Base-by-base conservation (phyloP, 2,329 filamentous ascomycete genomes). In the Fusarium xyrophilum region DNA sequence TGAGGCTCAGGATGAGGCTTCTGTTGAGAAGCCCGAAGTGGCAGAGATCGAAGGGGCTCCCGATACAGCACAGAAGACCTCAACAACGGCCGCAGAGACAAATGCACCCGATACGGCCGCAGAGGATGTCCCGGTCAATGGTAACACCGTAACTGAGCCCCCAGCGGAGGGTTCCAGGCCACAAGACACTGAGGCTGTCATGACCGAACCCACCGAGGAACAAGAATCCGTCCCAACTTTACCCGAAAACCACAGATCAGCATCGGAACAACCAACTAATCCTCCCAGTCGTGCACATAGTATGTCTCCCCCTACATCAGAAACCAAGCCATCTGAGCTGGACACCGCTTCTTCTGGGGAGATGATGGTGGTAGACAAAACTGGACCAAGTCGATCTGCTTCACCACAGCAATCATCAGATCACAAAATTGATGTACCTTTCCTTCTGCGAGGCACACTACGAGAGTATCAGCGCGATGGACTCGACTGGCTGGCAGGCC, bases 391-490 rank as follows among this genome's bases (percentile, higher is more conserved):
- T 47, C 74, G 76, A 63, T 80, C 79, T n/a, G 70, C 66, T 4
- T 78, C 80, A 6, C 77, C 79, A 4, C 72, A 63, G 14, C 56
- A 67, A 7, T 47, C 68, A n/a, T 74, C 77, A 4, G 74, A 74
- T 2, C 83, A 84, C 60, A 91, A 90, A 70, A 94, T 89, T 0
- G 89, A 91, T 11, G 86, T 96, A 14, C 94, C 93, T 0, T 91
- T 93, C 65, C 85, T 99, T 14, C 83, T 97, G 1, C 90, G 96
- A 51, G 96, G 96, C 23, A 97, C 89, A 1, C 82, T 99, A 14
- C 91, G 96, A 77, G 95, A 97, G 77, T 99, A 99, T 75, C 96
- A 99, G 73, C 96, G 97, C 74, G 92, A 93, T 74, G 96, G 96
- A n/a, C 82, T 99, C 11, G 96, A 99, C 77, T 99, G 96, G 96